Percentiles rank a stretch among this genome's conserved stretches.
phyloP scores from a whole-genome alignment of 2,329 filamentous ascomycete genomes.

The Xylariales sp. region DNA sequence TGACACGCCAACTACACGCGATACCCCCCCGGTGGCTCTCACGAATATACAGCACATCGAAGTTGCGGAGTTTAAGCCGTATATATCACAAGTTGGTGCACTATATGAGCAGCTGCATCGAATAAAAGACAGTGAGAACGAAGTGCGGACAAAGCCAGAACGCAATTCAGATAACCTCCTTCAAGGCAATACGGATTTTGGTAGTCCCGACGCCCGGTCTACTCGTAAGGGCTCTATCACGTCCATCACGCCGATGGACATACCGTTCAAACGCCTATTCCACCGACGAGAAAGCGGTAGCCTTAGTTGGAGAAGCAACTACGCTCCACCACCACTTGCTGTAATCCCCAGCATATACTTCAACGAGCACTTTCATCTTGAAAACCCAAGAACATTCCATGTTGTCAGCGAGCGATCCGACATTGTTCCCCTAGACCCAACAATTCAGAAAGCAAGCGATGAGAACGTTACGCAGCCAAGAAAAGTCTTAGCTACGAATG shows the following conservation, averaged over 20 bases:
- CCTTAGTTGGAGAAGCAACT: constrained; percentile 37
- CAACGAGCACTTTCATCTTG: constrained; percentile 91
- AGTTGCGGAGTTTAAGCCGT: constrained; percentile 80
- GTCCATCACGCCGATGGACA: constrained; percentile 45
- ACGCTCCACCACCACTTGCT: constrained; percentile 78
- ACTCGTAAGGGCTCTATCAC: constrained; percentile 43
- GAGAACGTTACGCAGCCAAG: constrained; percentile 67
- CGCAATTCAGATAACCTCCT: constrained; percentile 43
- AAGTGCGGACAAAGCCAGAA: constrained; percentile 57
- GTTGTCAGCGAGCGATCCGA: constrained; percentile 95
- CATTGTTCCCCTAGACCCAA: constrained; percentile 76
- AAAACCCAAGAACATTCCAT: constrained; percentile 95
- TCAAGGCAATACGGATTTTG: constrained; percentile 44
- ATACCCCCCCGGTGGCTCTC: constrained; percentile 91
- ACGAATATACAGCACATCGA: constrained; percentile 89
- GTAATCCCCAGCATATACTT: constrained; percentile 95
- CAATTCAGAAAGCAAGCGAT: constrained; percentile 55
- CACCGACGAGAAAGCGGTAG: constrained; percentile 13
- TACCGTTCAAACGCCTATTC: background rate
- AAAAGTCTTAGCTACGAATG: constrained; percentile 93
- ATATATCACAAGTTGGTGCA: constrained; percentile 84
- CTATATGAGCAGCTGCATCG: constrained; percentile 87
- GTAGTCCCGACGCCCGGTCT: constrained; percentile 44
- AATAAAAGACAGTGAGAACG: constrained; percentile 76
- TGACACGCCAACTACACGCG: constrained; percentile 84